Base-by-base conservation (phyloP, 2,329 filamentous ascomycete genomes). In the Pseudocercospora cruenta region DNA sequence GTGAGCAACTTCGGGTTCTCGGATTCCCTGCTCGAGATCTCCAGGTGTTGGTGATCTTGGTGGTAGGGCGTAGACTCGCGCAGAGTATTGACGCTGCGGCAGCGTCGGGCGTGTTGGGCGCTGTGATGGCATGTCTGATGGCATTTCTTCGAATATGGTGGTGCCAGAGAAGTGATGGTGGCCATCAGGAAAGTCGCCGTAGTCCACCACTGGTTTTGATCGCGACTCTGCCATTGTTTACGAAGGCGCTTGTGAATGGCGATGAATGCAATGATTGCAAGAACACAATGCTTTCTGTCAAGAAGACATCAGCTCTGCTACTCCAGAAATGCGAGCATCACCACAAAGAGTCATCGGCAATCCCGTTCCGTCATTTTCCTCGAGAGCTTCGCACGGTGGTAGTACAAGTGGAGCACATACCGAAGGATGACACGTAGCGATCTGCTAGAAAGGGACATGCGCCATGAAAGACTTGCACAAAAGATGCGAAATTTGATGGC, bases 1-100 rank as follows among this genome's bases (percentile, higher is more conserved):
- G 31, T 61, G 58, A 1, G 57, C 63, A 8, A 12, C 36, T 24
- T 63, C 57, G 2, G 51, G 57, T 3, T 61, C 22, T 31, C 58
- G 61, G 31, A 64, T 39, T 5, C 39, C 58, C 8, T 47, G 49
- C 43, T 63, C 61, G 19, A 67, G 61, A 26, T 67, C 49, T 21
- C 49, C 51, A 43, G 61, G 58, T 21, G 58, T 64, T 36, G 24
- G 24, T 22, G 54, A 54, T 12, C 26, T 19, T 33, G 53, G 31
- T 7, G 51, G 53, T 31, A 39, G 19, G 22, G 63, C 63, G 24
- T 65, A 65, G 5, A 51, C 51, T 43, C 51, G 26, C 9, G 63
- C 19, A 12, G 58, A 62, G 55, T 65, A 57, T 21, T 47, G 51
- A n/a, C 28, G 63, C 47, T 33, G 16, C 19, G 26, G 24, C 55